Evolutionary conservation across 371 early-diverging fungal genomes (phyloP).

Genomic region (Mycotypha africana): DNA sequence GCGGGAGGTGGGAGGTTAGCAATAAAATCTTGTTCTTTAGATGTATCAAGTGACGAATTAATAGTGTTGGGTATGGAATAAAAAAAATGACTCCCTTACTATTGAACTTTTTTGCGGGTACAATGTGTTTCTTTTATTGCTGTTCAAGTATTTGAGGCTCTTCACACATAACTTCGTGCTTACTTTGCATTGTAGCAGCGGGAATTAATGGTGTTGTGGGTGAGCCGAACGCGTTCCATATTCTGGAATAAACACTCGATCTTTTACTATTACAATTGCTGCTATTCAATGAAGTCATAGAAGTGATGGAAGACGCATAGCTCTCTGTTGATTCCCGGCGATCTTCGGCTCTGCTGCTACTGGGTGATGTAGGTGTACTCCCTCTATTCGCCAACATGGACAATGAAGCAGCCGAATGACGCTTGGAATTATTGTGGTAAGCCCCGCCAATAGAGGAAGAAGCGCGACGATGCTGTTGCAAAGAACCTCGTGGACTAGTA

Average conservation of each 20-base stretch:
- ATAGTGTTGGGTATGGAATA: too few species aligned
- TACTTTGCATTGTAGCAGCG: too few species aligned
- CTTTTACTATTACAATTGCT: slow-evolving; percentile 28
- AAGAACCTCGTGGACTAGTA: slow-evolving; percentile 10
- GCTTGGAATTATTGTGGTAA: slow-evolving; percentile 8
- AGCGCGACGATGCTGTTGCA: slow-evolving; percentile 12
- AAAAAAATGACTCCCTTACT: too few species aligned
- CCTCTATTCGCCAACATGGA: slow-evolving; percentile 22
- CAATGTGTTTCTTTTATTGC: not conserved
- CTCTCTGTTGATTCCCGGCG: slow-evolving; percentile 31
- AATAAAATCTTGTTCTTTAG: too few species aligned
- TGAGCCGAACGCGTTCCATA: slow-evolving; percentile 33
- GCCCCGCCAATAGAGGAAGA: slow-evolving; percentile 8
- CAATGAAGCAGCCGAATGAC: slow-evolving; percentile 22
- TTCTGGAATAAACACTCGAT: slow-evolving; percentile 41
- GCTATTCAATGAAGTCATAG: slow-evolving; percentile 27
- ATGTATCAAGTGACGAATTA: too few species aligned
- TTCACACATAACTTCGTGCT: slow-evolving; percentile 12
- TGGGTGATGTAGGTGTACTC: slow-evolving; percentile 20
- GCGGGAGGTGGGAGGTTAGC: too few species aligned
- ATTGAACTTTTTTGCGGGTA: too few species aligned
- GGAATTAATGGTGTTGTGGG: slow-evolving; percentile 7
- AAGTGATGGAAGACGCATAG: slow-evolving; percentile 34
- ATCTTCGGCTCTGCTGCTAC: too few species aligned
- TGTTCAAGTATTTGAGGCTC: slow-evolving; percentile 15